Conservation (phyloP, 495 filamentous ascomycete species). For the Trichoderma erinaceum region DNA sequence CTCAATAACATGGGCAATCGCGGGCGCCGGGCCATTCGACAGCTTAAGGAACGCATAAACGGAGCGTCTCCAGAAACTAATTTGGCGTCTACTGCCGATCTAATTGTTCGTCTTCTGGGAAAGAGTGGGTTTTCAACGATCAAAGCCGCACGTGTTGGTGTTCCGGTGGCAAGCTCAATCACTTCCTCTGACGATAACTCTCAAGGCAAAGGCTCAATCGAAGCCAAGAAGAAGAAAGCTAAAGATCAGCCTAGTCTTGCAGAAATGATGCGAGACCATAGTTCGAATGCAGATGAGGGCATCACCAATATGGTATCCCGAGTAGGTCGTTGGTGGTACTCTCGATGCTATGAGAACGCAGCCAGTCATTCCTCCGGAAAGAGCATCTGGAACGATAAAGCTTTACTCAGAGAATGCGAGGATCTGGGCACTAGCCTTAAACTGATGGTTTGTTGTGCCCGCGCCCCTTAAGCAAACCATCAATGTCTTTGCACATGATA, state of each 20-base stretch:
- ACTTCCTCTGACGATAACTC: constrained; percentile 28
- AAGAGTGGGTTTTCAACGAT: constrained; percentile 76
- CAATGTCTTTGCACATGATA: constrained; percentile 39
- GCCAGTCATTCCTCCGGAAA: constrained; percentile 47
- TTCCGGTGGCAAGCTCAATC: constrained; percentile 76
- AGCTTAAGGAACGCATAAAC: constrained; percentile 70
- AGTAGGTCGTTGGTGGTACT: constrained; percentile 97
- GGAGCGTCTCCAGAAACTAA: constrained; percentile 50
- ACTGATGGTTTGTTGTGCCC: constrained; percentile 84
- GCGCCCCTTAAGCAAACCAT: constrained; percentile 35
- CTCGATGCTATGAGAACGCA: constrained; percentile 73
- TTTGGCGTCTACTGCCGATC: constrained; percentile 71
- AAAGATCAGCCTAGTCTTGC: constrained; percentile 55
- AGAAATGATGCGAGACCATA: constrained; percentile 63
- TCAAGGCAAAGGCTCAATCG: constrained; percentile 17
- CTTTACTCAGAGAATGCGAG: constrained; percentile 77
- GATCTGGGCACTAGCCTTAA: constrained; percentile 80
- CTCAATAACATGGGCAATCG: constrained; percentile 80
- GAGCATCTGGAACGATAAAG: constrained; percentile 78
- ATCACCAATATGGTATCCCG: constrained; percentile 88
- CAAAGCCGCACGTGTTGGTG: constrained; percentile 79
- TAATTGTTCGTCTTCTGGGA: constrained; percentile 68
- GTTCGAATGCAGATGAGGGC: constrained; percentile 60
- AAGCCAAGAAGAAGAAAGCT: constrained; percentile 23
- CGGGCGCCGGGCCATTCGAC: constrained; percentile 68